A percentile compares a stretch with the other conserved stretches of the same genome.
These are phyloP conservation scores for Pinus taeda DNA, from an alignment of 75 land plant genomes.

Conservation along the genomic window DNA sequence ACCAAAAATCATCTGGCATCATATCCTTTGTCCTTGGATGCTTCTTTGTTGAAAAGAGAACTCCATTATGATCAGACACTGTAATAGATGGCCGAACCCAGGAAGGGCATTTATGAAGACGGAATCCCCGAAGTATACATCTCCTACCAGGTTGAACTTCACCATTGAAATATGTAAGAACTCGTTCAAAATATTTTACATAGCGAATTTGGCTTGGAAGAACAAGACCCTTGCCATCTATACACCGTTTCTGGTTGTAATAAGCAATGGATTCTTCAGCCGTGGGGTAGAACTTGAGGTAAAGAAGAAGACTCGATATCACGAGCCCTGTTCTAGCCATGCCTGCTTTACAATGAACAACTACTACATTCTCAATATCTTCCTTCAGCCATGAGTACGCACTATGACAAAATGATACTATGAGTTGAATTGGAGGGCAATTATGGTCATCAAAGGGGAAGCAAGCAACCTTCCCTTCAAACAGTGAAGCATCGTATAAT, in stretches of 20 bases:
- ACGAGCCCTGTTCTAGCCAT: slow-evolving; percentile 97
- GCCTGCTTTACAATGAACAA: slow-evolving; percentile 99
- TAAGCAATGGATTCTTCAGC: slow-evolving; percentile 94
- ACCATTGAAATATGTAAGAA: slow-evolving; percentile 76
- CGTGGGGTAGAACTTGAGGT: slow-evolving; percentile 93
- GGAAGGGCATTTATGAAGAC: slow-evolving; percentile 89
- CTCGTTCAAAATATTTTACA: slow-evolving; percentile 95
- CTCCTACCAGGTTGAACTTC: slow-evolving; percentile 87
- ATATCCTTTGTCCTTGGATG: slow-evolving; percentile 96
- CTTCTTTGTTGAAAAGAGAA: slow-evolving; percentile 87
- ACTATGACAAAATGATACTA: slow-evolving; percentile 91
- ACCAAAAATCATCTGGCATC: slow-evolving; percentile 94
- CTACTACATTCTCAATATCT: slow-evolving; percentile 97
- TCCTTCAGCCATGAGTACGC: slow-evolving; percentile 95
- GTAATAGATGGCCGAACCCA: slow-evolving; percentile 95
- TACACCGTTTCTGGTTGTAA: slow-evolving; percentile 93
- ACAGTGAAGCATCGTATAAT: slow-evolving; percentile 89
- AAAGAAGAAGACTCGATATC: slow-evolving; percentile 97
- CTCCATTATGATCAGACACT: slow-evolving; percentile 91
- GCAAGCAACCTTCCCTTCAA: slow-evolving; percentile 98
- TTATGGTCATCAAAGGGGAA: slow-evolving; percentile 99
- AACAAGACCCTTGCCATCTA: slow-evolving; percentile 94
- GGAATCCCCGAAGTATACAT: slow-evolving; percentile 93
- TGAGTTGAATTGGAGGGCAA: slow-evolving; percentile 91
- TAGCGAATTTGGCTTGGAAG: slow-evolving; percentile 97